Base-by-base conservation (phyloP, 495 filamentous ascomycete genomes). In the Penicillium atrosanguineum region DNA sequence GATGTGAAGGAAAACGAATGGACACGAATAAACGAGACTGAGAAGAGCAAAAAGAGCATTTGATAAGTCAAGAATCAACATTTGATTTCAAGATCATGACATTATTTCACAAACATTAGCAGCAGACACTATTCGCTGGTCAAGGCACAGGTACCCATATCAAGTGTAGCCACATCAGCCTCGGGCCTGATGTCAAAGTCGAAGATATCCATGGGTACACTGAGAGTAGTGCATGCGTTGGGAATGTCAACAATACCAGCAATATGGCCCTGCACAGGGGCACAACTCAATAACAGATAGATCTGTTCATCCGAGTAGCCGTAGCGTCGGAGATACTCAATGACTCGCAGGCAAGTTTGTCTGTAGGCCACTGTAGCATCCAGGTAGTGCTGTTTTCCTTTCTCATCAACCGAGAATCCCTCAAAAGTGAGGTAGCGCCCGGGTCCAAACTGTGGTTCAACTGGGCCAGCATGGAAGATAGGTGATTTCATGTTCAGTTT, bases 171-270 rank as follows among this genome's bases (percentile, higher is more conserved):
- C 21, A 77, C 82, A 12, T 79, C 76, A 0, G 81, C 81, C 31
- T 79, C 75, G 0, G 91, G 90, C 48, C 84, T 81, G 55, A 96
- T 91, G 68, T 96, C 91, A 67, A 97, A 95, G 64, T 94, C 90
- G 60, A 96, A 96, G 47, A 97, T 96, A 75, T 97, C 92, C 78
- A 95, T 91, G 12, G 92, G 92, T 37, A 97, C 69, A 0, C 91
- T 89, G 49, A 97, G 72, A 4, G 92, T 96, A 25, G 91, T 95
- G 66, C 92, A 97, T 0, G 91, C 90, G 67, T 87, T 86, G 1
- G 82, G 84, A 49, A 95, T 88, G 69, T 97, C 92, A 29, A 96
- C 92, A 52, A 97, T 83, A 0, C 93, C 92, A n/a, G 90, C 93
- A 51, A 97, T 81, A 70, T 96, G 91, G 3, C 92, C 92, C 73